Evolutionary conservation across 768 basidiomycete species (phyloP), one percentile per base, ranked within the genome.

Genomic region (Pleurotus pulmonarius): DNA sequence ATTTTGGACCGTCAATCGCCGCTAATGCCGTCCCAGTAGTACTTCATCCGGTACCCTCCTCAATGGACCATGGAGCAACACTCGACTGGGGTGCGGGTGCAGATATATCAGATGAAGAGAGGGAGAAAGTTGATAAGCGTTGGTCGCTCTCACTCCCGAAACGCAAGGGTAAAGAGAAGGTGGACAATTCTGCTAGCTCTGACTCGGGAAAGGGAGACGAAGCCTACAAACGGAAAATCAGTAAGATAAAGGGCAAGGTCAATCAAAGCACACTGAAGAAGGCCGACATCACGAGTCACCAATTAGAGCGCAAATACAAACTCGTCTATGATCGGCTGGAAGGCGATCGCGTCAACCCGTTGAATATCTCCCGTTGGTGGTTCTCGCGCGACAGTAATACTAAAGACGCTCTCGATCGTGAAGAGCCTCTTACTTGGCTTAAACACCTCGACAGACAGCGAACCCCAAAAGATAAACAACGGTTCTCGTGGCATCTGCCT

Each of bases 71-170:
- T 56, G 90, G 89, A 4, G 71, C 74, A 24, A 87, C 87, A 1
- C 70, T 91, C 37, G 90, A 92, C 63, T 92, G 90, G 90, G 77
- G 81, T n/a, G 76, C 79, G n/a, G 77, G 81, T n/a, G 76, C 79
- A n/a, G 66, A 75, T 25, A 67, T 68, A 12, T 67, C 76, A 1
- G 84, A 84, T 12, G 82, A 87, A 25, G 83, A 84, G 38, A 78
- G 70, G 60, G 83, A 84, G 39, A 78, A 70, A 60, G 29, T 62
- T n/a, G 87, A 89, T 39, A 80, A 73, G 56, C 79, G 80, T 43
- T 90, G 88, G 88, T 67, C 76, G 2, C 65, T 85, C 56, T 75
- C 82, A 2, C 75, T 85, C 45, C 70, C 78, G 4, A 88, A 82
- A 64, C 77, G 80, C 46, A 88, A 80, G 61, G 81, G 79, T 25